Percentiles rank a stretch among this genome's conserved stretches.
Evolutionary conservation across 2,329 filamentous ascomycete genomes (phyloP).

Genomic region (Drechslerella dactyloides): DNA sequence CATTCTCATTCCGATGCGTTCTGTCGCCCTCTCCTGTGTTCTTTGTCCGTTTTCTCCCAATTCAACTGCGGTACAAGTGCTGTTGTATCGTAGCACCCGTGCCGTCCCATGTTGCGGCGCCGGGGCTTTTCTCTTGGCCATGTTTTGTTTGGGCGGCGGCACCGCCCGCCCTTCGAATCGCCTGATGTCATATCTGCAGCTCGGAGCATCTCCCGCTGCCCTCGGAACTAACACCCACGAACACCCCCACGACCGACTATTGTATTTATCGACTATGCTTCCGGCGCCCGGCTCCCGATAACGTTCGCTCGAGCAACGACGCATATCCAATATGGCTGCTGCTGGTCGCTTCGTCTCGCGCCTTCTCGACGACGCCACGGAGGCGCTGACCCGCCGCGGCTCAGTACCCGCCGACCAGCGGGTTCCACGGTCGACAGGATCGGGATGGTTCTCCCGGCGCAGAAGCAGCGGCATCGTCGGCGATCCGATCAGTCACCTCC

Average conservation of each 20-base stretch:
- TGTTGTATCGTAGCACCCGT: too few relatives aligned
- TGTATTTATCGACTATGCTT: conserved; percentile 15
- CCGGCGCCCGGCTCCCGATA: conserved; percentile 6
- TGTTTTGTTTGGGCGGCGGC: background rate
- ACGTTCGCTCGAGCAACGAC: background rate
- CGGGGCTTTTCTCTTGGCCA: background rate
- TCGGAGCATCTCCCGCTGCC: background rate
- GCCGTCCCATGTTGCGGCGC: too few relatives aligned
- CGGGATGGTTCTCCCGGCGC: conserved; percentile 46
- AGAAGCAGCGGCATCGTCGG: conserved; percentile 15
- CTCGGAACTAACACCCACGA: background rate
- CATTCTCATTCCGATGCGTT: too few relatives aligned
- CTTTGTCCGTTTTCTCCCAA: too few relatives aligned
- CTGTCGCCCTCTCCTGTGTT: too few relatives aligned
- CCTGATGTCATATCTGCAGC: conserved; percentile 1
- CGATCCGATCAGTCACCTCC: conserved; percentile 44
- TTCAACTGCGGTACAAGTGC: too few relatives aligned
- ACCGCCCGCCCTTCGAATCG: background rate
- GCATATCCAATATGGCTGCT: conserved; percentile 37
- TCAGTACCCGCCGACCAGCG: conserved; percentile 48
- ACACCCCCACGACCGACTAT: background rate
- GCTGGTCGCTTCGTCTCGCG: conserved; percentile 52
- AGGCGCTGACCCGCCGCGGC: conserved; percentile 49
- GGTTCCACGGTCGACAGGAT: conserved; percentile 28
- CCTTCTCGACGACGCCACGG: conserved; percentile 52